phyloP scores from a whole-genome alignment of 176 grass and related monocot species.

The Tuctoria greenei region DNA sequence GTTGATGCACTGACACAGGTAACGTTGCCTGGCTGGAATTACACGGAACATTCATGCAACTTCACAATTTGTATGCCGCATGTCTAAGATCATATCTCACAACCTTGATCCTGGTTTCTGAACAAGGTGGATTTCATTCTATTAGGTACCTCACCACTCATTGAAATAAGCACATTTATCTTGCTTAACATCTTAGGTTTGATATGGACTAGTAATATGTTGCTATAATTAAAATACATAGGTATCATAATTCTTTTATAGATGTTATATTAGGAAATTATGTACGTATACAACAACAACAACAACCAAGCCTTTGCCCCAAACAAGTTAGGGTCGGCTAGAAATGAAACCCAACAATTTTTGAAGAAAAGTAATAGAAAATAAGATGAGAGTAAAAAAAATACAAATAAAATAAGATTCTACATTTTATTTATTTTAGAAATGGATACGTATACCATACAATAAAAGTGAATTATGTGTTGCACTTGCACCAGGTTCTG shows the following conservation, averaged over 20 bases:
- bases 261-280: constrained; percentile 6
- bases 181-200: background rate
- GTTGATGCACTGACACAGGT: constrained; percentile 91
- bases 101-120: background rate
- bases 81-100: constrained; percentile 11
- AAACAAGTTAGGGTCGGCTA: too few species aligned
- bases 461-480: background rate
- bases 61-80: background rate
- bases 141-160: background rate
- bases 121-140: background rate
- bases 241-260: background rate
- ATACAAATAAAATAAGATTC: too few species aligned
- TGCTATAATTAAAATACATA: background rate
- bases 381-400: too few species aligned
- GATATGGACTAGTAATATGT: background rate
- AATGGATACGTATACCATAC: too few species aligned
- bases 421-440: too few species aligned
- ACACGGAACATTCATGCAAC: background rate
- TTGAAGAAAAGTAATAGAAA: too few species aligned
- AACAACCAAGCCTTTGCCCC: too few species aligned
- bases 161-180: background rate
- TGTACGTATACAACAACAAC: too few species aligned
- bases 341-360: too few species aligned
- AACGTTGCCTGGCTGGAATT: constrained; percentile 21
- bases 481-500: constrained; percentile 17